Evolutionary conservation across 768 basidiomycete genomes (phyloP).

Genomic region (Hydnomerulius pinastri): DNA sequence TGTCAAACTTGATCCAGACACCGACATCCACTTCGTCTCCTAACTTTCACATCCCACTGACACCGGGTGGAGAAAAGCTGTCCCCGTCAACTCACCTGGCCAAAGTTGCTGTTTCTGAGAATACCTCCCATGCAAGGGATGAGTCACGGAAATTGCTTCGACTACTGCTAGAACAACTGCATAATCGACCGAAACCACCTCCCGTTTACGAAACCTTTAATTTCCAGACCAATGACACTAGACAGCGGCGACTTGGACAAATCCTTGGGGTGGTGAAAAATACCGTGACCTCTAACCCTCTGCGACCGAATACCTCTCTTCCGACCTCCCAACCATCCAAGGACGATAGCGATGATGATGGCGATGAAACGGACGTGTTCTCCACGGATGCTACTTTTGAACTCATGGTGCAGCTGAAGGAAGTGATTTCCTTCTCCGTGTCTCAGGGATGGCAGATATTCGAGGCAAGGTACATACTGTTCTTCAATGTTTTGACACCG

Average conservation of each 20-base stretch:
- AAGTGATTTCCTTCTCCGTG: conserved; percentile 56
- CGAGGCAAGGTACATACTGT: conserved; percentile 45
- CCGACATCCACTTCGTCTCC: conserved; percentile 22
- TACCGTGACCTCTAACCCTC: conserved; percentile 39
- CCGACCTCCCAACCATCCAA: conserved; percentile 5
- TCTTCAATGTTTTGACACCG: not conserved
- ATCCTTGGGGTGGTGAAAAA: conserved; percentile 48
- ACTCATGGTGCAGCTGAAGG: conserved; percentile 62
- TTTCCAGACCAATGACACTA: conserved; percentile 22
- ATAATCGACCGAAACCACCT: conserved; percentile 54
- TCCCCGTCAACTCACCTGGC: conserved; percentile 21
- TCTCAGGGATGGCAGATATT: conserved; percentile 66
- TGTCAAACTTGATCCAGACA: conserved; percentile 2
- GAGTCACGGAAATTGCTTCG: conserved; percentile 72
- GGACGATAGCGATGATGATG: conserved; percentile 38
- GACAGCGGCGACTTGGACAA: conserved; percentile 39
- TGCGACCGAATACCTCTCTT: conserved; percentile 9
- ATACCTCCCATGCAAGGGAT: conserved; percentile 44
- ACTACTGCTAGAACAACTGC: conserved; percentile 65
- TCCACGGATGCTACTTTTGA: conserved; percentile 68
- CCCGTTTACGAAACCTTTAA: conserved; percentile 47
- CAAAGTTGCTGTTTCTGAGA: conserved; percentile 26
- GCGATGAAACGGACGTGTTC: conserved; percentile 41
- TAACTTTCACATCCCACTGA: conserved; percentile 31
- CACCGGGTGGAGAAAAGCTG: conserved; percentile 24